Base-by-base conservation (phyloP, 257 asterid genomes). In the Nicotiana knightiana region DNA sequence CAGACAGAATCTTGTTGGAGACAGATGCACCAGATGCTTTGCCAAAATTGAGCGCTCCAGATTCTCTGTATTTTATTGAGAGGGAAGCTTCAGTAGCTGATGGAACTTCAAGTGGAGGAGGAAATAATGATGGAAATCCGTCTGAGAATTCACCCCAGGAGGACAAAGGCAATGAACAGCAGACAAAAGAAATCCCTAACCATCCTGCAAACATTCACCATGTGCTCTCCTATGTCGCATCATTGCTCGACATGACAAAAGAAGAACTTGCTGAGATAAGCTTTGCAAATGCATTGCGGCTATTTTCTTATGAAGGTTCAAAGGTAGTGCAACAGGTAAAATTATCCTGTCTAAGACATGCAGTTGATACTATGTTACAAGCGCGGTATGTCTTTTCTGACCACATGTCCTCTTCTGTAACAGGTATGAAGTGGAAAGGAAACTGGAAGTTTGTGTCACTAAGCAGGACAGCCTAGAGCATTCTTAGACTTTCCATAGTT, bases 11-110 rank as follows among this genome's bases (percentile, higher is more conserved):
- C 84, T 87, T 96, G 88, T 86, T 96, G 88, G 99, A 96, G 91
- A 96, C 99, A 0, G 98, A 96, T 86, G 93, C 99, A 0, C 99
- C 99, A 2, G 99, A 94, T 83, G 99, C 97, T 78, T 85, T 82
- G 32, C 98, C 98, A 39, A 85, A 83, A 64, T 54, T 81, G 48
- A 82, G 33, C 21, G 54, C 63, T 76, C 63, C 80, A 2, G 89
- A 85, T 66, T 84, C 93, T 37, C 85, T 92, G 5, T 86, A 88
- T 77, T 67, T 80, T 83, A 54, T 91, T 32, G 89, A 68, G 35
- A 61, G 68, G 4, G 89, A 87, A 77, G 83, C 4, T 81, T 73
- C 83, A 30, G 43, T 80, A 57, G 9, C 48, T 11, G 67, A 85
- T 58, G 89, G 81, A 75, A 33, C 1, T 75, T 48, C 79, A 73